Evolutionary conservation across 768 basidiomycete species (phyloP).

Genomic region (Pleurotus pulmonarius): DNA sequence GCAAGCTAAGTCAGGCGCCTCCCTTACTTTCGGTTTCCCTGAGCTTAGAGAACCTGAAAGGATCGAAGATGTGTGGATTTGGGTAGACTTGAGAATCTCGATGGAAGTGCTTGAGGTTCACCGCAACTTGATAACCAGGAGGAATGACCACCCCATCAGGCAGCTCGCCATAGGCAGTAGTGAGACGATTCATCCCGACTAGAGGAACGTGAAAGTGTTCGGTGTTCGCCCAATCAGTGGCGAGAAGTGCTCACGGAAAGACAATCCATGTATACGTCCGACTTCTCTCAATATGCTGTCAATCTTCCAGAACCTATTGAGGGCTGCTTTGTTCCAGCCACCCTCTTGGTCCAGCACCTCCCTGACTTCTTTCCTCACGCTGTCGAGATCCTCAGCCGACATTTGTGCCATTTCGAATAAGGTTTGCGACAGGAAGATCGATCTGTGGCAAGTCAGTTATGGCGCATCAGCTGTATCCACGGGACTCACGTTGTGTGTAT

Average conservation of each 20-base stretch:
- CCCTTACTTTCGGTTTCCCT: constrained; percentile 17
- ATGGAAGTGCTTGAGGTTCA: constrained; percentile 31
- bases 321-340: constrained; percentile 30
- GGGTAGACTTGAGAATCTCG: constrained; percentile 30
- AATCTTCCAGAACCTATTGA: constrained; percentile 29
- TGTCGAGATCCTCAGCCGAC: constrained; percentile 21
- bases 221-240: not conserved
- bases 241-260: constrained; percentile 22
- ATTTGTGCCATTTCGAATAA: constrained; percentile 31
- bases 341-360: constrained; percentile 29
- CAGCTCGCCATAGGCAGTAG: constrained; percentile 24
- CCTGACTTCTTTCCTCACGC: constrained; percentile 28
- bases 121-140: constrained; percentile 26
- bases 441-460: constrained; percentile 12
- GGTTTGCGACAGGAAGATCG: constrained; percentile 32
- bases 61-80: constrained; percentile 28
- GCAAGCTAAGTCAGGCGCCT: not conserved
- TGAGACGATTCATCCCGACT: constrained; percentile 28
- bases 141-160: constrained; percentile 27
- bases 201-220: too few species aligned
- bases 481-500: constrained; percentile 33
- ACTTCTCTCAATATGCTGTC: constrained; percentile 34
- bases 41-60: constrained; percentile 33
- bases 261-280: constrained; percentile 29
- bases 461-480: not conserved